A percentile compares a stretch with the other conserved stretches of the same genome.
These are phyloP conservation scores for Trichosporon coremiiforme DNA, from an alignment of 1,284 basidiomycete genomes.

Conservation along the genomic window DNA sequence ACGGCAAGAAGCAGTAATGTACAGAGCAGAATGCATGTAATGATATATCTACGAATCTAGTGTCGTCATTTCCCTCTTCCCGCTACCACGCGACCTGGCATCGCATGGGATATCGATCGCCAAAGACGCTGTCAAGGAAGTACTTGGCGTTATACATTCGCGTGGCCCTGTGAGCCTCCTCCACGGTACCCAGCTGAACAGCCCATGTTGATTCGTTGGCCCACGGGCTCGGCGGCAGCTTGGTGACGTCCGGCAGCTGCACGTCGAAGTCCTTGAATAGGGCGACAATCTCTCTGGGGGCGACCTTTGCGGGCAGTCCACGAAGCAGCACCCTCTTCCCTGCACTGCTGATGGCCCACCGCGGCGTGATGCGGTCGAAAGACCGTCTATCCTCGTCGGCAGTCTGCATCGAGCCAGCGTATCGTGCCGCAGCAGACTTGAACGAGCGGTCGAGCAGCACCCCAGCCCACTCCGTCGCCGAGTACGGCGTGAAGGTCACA, in stretches of 20 bases:
- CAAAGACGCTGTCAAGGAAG: slow-evolving; percentile 28
- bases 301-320: slow-evolving; percentile 25
- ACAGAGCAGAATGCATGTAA: slow-evolving; percentile 36
- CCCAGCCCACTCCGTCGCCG: slow-evolving; percentile 21
- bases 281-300: not conserved
- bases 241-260: not conserved
- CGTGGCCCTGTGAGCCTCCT: slow-evolving; percentile 35
- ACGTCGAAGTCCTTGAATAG: slow-evolving; percentile 19
- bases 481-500: not conserved
- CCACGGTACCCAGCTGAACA: slow-evolving; percentile 31
- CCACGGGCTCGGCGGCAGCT: not conserved
- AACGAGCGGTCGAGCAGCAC: not conserved
- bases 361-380: slow-evolving; percentile 13
- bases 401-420: not conserved
- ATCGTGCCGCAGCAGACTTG: not conserved
- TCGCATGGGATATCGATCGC: slow-evolving; percentile 36
- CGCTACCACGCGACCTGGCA: slow-evolving; percentile 36
- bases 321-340: slow-evolving; percentile 25
- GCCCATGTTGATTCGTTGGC: slow-evolving; percentile 4
- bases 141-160: slow-evolving; percentile 37
- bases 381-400: slow-evolving; percentile 23
- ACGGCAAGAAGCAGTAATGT: slow-evolving; percentile 14
- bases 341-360: not conserved
- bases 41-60: slow-evolving; percentile 23
- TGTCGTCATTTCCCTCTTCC: not conserved